These are phyloP conservation scores for Albatrellus ellisii DNA, from an alignment of 768 basidiomycete species.

Conservation along the genomic window DNA sequence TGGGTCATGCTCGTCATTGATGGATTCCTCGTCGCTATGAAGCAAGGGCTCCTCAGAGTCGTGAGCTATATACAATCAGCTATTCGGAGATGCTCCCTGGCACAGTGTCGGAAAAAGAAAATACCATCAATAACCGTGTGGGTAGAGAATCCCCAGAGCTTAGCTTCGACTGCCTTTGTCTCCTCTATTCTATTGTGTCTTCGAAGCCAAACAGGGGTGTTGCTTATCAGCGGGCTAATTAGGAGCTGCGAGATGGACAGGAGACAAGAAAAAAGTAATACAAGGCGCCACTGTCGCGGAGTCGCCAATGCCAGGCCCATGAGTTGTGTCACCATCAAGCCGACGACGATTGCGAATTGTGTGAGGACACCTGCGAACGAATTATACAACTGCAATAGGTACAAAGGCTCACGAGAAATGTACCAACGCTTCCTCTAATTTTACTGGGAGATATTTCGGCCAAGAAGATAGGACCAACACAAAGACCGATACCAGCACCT, in stretches of 20 bases:
- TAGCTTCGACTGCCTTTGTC: slow-evolving; percentile 29
- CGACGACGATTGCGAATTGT: slow-evolving; percentile 72
- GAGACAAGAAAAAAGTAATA: slow-evolving; percentile 46
- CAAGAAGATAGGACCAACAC: slow-evolving; percentile 77
- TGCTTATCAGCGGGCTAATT: slow-evolving; percentile 38
- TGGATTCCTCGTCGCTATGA: slow-evolving; percentile 16
- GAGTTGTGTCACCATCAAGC: slow-evolving; percentile 77
- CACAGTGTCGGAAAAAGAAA: too few species aligned
- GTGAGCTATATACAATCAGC: slow-evolving; percentile 10
- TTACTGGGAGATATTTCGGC: slow-evolving; percentile 70
- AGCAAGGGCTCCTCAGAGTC: slow-evolving; percentile 7
- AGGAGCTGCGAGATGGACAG: slow-evolving; percentile 47
- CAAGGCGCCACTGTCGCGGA: slow-evolving; percentile 57
- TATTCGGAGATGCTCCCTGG: too few species aligned
- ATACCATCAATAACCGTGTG: slow-evolving; percentile 10
- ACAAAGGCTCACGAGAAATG: slow-evolving; percentile 11
- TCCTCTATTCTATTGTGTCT: slow-evolving; percentile 36
- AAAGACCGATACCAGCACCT: slow-evolving; percentile 59
- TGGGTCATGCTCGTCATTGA: slow-evolving; percentile 17
- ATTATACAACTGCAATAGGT: background rate
- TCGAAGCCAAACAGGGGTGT: slow-evolving; percentile 61
- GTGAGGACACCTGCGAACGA: slow-evolving; percentile 51
- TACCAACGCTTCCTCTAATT: slow-evolving; percentile 66
- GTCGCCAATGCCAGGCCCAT: slow-evolving; percentile 62
- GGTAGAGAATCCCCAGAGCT: slow-evolving; percentile 38